Percentiles rank a stretch among this genome's conserved stretches.
These are phyloP conservation scores for Penicillium ochrochloron DNA, from an alignment of 495 filamentous ascomycete species.

Conservation along the genomic window DNA sequence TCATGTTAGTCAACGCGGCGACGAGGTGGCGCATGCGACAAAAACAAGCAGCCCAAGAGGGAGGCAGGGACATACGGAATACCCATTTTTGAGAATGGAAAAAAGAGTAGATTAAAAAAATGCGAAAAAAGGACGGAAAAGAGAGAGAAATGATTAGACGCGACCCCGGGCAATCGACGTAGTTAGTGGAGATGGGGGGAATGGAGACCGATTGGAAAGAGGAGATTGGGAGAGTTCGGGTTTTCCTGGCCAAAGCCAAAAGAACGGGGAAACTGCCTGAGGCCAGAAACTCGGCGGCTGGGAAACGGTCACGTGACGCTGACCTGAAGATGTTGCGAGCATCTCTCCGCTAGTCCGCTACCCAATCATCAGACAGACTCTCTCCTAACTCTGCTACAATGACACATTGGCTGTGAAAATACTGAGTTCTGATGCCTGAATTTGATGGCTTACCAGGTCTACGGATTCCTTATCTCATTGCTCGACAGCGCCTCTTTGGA, in stretches of 20 bases:
- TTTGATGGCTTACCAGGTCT: background rate
- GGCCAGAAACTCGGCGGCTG: background rate
- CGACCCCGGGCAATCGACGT: slow-evolving; percentile 19
- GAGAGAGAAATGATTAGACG: slow-evolving; percentile 19
- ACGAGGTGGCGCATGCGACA: slow-evolving; percentile 38
- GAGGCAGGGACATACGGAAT: slow-evolving; percentile 67
- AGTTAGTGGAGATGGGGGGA: slow-evolving; percentile 15
- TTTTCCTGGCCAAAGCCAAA: background rate
- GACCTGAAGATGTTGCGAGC: background rate
- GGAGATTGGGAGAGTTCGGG: slow-evolving; percentile 9
- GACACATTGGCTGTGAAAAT: background rate
- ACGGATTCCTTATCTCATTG: background rate
- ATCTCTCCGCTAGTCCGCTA: background rate
- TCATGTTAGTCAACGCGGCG: slow-evolving; percentile 30
- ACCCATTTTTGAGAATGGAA: slow-evolving; percentile 60
- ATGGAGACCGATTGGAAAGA: slow-evolving; percentile 27
- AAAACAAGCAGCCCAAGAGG: slow-evolving; percentile 17
- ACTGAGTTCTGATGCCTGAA: background rate
- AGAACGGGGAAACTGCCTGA: background rate
- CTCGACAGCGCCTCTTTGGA: background rate
- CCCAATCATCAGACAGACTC: background rate
- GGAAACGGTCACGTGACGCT: background rate
- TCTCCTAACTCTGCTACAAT: background rate
- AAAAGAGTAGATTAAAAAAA: slow-evolving; percentile 25
- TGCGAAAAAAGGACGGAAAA: slow-evolving; percentile 22